A percentile compares a stretch with the other conserved stretches of the same genome.
Evolutionary conservation across 2,329 filamentous ascomycete genomes (phyloP).

Genomic region (Aureobasidium namibiae): DNA sequence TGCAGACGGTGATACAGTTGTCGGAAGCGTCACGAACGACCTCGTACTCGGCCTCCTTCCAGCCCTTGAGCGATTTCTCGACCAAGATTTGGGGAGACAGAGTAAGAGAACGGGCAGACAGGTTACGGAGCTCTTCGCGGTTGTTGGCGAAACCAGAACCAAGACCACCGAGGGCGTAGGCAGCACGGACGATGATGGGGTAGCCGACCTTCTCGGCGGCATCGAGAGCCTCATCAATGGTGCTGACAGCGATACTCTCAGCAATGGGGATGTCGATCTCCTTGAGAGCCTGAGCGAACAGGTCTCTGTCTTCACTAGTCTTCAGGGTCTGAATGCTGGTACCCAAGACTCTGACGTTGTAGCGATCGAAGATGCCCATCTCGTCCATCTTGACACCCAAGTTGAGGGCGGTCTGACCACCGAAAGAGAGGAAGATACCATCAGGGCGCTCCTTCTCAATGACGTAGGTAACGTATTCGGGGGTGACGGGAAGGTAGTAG

Average conservation of each 20-base stretch:
- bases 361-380: slow-evolving; percentile 89
- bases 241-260: slow-evolving; percentile 86
- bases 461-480: slow-evolving; percentile 95
- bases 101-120: slow-evolving; percentile 86
- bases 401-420: slow-evolving; percentile 94
- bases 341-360: slow-evolving; percentile 89
- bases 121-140: slow-evolving; percentile 83
- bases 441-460: slow-evolving; percentile 94
- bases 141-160: slow-evolving; percentile 95
- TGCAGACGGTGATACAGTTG: slow-evolving; percentile 99
- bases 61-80: slow-evolving; percentile 97
- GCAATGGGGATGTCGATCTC: slow-evolving; percentile 98
- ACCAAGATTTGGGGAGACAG: slow-evolving; percentile 94
- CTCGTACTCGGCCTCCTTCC: slow-evolving; percentile 99
- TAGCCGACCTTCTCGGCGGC: slow-evolving; percentile 85
- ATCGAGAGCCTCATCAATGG: slow-evolving; percentile 82
- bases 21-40: slow-evolving; percentile 94
- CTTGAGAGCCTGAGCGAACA: slow-evolving; percentile 90
- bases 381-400: slow-evolving; percentile 96
- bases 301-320: slow-evolving; percentile 89
- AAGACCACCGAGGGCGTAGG: slow-evolving; percentile 90
- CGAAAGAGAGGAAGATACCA: slow-evolving; percentile 94
- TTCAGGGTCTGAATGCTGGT: slow-evolving; percentile 92
- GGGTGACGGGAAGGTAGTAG: slow-evolving; percentile 95
- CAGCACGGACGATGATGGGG: slow-evolving; percentile 94